phyloP scores from a whole-genome alignment of 495 filamentous ascomycete genomes.

The Xylaria venustula region DNA sequence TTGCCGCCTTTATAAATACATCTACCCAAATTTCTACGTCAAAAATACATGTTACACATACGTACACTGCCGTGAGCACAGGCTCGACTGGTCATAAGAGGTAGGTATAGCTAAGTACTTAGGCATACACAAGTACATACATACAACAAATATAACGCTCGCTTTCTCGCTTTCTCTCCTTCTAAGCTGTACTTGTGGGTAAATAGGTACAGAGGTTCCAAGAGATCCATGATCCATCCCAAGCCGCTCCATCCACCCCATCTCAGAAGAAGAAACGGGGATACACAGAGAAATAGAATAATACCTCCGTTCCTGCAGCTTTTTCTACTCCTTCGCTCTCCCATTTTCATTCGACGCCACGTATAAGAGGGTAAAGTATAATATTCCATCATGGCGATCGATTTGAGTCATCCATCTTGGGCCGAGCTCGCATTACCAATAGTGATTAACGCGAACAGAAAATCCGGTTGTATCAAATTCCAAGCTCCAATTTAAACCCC shows the following conservation, averaged over 20 bases:
- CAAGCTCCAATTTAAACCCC: neutral
- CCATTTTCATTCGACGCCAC: conserved; percentile 4
- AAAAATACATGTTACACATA: too few species aligned
- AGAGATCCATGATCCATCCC: too few species aligned
- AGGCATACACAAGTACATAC: too few species aligned
- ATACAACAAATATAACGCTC: conserved; percentile 1
- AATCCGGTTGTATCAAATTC: neutral
- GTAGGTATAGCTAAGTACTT: too few species aligned
- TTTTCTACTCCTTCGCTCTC: too few species aligned
- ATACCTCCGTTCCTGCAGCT: neutral
- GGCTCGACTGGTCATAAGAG: too few species aligned
- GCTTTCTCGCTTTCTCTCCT: neutral
- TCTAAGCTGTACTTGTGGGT: too few species aligned
- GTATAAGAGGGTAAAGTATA: neutral
- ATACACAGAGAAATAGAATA: neutral
- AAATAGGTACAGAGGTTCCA: too few species aligned
- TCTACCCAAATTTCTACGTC: too few species aligned
- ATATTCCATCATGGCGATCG: neutral
- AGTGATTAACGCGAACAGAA: neutral
- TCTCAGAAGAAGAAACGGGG: neutral
- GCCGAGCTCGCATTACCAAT: conserved; percentile 6
- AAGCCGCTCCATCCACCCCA: too few species aligned
- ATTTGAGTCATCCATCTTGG: neutral
- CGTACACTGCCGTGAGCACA: too few species aligned
- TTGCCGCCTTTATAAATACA: too few species aligned